These are phyloP conservation scores for Afroboletus lepidellus DNA, from an alignment of 1,284 basidiomycete genomes.

Conservation along the genomic window DNA sequence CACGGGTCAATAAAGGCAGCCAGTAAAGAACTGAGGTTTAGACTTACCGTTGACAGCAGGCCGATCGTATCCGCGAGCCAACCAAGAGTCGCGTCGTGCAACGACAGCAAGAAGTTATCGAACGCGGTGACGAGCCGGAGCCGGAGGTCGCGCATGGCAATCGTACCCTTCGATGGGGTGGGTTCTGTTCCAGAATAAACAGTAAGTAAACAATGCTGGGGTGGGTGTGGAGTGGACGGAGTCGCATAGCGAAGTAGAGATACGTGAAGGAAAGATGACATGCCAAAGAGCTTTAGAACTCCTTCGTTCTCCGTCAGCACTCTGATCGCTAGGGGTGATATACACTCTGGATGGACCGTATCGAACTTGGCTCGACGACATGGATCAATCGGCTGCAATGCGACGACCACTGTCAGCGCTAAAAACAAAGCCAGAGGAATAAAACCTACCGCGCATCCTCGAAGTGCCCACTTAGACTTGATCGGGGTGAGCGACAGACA, in stretches of 20 bases:
- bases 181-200: slow-evolving; percentile 20
- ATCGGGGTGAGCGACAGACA: slow-evolving; percentile 20
- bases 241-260: not conserved
- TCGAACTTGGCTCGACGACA: slow-evolving; percentile 27
- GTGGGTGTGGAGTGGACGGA: not conserved
- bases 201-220: not conserved
- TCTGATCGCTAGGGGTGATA: slow-evolving; percentile 29
- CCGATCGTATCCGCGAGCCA: slow-evolving; percentile 24
- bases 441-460: slow-evolving; percentile 19
- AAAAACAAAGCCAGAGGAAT: too few relatives aligned
- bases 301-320: slow-evolving; percentile 31
- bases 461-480: slow-evolving; percentile 24
- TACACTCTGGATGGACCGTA: slow-evolving; percentile 18
- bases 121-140: slow-evolving; percentile 23
- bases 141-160: slow-evolving; percentile 24
- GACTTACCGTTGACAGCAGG: slow-evolving; percentile 17
- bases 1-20: not conserved
- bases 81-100: slow-evolving; percentile 29
- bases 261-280: not conserved
- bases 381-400: slow-evolving; percentile 27
- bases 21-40: not conserved
- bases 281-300: slow-evolving; percentile 32
- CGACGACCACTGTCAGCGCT: not conserved
- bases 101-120: slow-evolving; percentile 10
- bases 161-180: slow-evolving; percentile 24